phyloP scores from a whole-genome alignment of 106 monocot genomes.

The Dendrobium catenatum region DNA sequence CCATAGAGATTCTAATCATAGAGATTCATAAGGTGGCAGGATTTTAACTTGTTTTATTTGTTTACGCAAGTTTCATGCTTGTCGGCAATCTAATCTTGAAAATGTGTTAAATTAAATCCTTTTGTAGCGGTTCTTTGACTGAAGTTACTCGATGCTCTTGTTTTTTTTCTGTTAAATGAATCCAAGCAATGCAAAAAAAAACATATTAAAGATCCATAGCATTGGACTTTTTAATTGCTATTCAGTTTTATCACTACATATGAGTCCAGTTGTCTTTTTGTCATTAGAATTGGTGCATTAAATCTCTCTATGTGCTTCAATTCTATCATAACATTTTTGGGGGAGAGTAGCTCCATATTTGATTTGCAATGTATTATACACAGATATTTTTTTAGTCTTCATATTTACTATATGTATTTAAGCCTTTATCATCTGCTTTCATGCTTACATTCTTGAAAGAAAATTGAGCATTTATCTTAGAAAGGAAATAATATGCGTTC shows the following conservation, averaged over 20 bases:
- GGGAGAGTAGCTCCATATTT: background rate
- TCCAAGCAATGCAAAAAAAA: background rate
- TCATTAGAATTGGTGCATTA: background rate
- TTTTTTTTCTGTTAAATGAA: background rate
- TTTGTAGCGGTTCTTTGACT: background rate
- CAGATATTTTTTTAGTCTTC: background rate
- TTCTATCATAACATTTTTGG: background rate
- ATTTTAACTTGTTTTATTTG: background rate
- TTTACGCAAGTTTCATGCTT: background rate
- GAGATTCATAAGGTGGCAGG: background rate
- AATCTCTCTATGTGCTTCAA: background rate
- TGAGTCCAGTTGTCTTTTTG: too few relatives aligned
- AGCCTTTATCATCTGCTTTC: background rate
- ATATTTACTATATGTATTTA: background rate
- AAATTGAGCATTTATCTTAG: background rate
- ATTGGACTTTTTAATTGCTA: too few relatives aligned
- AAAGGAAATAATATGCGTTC: background rate
- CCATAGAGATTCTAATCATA: background rate
- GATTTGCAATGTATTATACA: background rate
- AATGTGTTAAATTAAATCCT: conserved; percentile 1
- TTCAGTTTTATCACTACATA: too few relatives aligned
- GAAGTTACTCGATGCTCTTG: background rate
- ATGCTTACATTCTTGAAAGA: background rate
- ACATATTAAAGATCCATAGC: background rate
- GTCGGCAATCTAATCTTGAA: background rate